A percentile compares a stretch with the other conserved stretches of the same genome.
These are phyloP conservation scores for Sequoia sempervirens DNA, from an alignment of 75 land plant genomes.

Conservation along the genomic window DNA sequence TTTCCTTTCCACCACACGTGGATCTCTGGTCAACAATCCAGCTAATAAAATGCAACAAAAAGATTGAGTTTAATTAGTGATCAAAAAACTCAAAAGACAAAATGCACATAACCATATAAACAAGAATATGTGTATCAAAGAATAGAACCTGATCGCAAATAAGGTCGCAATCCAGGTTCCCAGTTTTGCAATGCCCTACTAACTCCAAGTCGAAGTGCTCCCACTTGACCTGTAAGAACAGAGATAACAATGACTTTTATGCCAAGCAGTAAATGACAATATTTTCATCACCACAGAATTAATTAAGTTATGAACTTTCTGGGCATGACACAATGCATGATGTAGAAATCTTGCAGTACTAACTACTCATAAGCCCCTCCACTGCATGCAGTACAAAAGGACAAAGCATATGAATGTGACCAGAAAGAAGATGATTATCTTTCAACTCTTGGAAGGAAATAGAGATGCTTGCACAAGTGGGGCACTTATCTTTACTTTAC, in stretches of 20 bases:
- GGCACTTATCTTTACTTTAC: background rate
- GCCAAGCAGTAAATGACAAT: background rate
- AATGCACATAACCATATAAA: background rate
- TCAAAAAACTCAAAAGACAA: constrained; percentile 5
- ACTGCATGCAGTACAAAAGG: background rate
- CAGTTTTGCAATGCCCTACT: constrained; percentile 94
- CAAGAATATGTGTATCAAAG: constrained; percentile 1
- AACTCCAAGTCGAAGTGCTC: constrained; percentile 85
- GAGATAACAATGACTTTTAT: background rate
- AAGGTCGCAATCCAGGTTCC: constrained; percentile 79
- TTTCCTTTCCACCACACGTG: constrained; percentile 90
- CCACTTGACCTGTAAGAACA: constrained; percentile 79
- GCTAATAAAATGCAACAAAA: constrained; percentile 33
- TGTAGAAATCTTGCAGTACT: background rate
- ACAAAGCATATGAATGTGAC: background rate
- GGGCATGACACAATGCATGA: background rate
- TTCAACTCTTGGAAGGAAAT: background rate
- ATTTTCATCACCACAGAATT: background rate
- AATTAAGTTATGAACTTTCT: background rate
- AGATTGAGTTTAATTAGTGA: background rate
- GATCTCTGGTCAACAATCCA: constrained; percentile 89
- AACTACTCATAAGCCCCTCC: background rate
- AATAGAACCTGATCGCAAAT: constrained; percentile 57
- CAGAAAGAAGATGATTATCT: background rate
- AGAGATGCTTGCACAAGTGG: background rate